Conservation (phyloP, 208 protist genomes). For the Trypanosoma scelopori region DNA sequence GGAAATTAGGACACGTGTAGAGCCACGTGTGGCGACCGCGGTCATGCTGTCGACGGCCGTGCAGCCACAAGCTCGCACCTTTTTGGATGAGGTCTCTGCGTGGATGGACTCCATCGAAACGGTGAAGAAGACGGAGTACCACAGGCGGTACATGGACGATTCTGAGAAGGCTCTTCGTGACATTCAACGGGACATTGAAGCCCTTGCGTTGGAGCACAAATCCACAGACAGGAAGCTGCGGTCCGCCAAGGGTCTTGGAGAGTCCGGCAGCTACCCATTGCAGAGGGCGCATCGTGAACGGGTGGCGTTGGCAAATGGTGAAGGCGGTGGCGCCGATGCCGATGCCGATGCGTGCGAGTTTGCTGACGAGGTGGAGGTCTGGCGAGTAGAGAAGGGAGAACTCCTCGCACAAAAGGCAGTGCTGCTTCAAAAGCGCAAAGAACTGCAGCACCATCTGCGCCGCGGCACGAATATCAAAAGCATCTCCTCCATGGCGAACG, state of each 20-base stretch:
- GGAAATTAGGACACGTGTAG: neutral
- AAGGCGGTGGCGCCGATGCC: slow-evolving; percentile 16
- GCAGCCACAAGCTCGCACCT: neutral
- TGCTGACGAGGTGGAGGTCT: slow-evolving; percentile 35
- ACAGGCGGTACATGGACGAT: slow-evolving; percentile 4
- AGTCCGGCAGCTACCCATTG: slow-evolving; percentile 16
- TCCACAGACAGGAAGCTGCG: slow-evolving; percentile 2
- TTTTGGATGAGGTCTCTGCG: slow-evolving; percentile 15
- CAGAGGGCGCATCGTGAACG: slow-evolving; percentile 18
- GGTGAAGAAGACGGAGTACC: neutral
- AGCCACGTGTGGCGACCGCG: neutral
- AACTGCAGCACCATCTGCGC: slow-evolving; percentile 51
- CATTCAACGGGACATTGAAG: slow-evolving; percentile 6
- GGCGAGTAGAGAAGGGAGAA: slow-evolving; percentile 48
- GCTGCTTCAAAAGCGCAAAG: slow-evolving; percentile 36
- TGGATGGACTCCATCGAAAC: slow-evolving; percentile 1
- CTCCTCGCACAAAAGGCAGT: slow-evolving; percentile 36
- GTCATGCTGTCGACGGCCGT: neutral
- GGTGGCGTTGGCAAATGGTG: slow-evolving; percentile 25
- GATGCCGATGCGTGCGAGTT: slow-evolving; percentile 28
- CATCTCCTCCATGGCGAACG: slow-evolving; percentile 30
- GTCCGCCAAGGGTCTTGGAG: slow-evolving; percentile 9
- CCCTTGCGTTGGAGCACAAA: slow-evolving; percentile 13
- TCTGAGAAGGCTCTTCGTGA: slow-evolving; percentile 3
- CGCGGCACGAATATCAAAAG: slow-evolving; percentile 76